phyloP scores from a whole-genome alignment of 495 filamentous ascomycete species.

The Oidiodendron maius region DNA sequence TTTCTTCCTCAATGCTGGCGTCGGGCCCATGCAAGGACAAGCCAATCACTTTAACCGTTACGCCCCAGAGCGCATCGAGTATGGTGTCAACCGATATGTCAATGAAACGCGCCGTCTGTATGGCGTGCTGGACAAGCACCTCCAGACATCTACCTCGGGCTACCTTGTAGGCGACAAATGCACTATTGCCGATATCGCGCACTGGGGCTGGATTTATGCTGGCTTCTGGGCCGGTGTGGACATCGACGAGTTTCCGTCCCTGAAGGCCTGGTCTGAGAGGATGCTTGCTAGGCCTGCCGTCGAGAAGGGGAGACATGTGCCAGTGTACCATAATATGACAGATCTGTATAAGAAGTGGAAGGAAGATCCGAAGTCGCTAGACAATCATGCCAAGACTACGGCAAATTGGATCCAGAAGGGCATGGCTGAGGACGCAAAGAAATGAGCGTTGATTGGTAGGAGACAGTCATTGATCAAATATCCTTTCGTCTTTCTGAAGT shows the following conservation, averaged over 20 bases:
- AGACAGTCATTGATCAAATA: too few species aligned
- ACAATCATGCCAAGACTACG: conserved; percentile 42
- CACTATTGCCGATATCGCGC: conserved; percentile 80
- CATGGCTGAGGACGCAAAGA: conserved; percentile 51
- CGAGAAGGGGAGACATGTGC: conserved; percentile 77
- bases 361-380: conserved; percentile 38
- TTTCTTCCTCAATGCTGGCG: conserved; percentile 65
- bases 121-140: conserved; percentile 67
- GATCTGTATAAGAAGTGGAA: too few species aligned
- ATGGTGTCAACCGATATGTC: conserved; percentile 76
- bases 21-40: conserved; percentile 91
- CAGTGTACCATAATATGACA: conserved; percentile 57
- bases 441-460: conserved; percentile 10
- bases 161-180: conserved; percentile 75
- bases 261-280: conserved; percentile 60
- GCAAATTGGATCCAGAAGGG: conserved; percentile 57
- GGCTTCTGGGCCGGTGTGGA: conserved; percentile 66
- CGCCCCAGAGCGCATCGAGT: conserved; percentile 80
- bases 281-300: conserved; percentile 61
- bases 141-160: conserved; percentile 53
- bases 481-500: too few species aligned
- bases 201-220: conserved; percentile 23
- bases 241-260: conserved; percentile 66
- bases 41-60: conserved; percentile 87
- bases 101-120: conserved; percentile 81